These are phyloP conservation scores for Stephania japonica DNA, from an alignment of 164 flowering plant species.

Conservation along the genomic window DNA sequence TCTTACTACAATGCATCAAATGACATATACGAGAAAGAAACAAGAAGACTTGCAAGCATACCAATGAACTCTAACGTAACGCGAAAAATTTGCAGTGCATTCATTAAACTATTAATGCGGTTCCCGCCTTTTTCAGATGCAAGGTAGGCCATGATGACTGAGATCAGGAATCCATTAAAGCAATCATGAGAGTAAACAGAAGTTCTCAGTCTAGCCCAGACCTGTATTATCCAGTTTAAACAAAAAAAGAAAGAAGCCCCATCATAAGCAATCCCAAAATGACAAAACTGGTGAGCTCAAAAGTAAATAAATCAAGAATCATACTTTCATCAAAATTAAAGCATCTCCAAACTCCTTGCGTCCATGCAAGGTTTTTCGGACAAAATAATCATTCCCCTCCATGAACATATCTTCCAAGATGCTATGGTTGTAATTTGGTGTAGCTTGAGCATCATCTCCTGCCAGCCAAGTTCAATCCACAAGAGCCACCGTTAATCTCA, in stretches of 20 bases:
- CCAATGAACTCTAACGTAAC: slow-evolving; percentile 72
- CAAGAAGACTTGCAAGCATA: slow-evolving; percentile 22
- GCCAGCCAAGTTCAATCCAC: slow-evolving; percentile 11
- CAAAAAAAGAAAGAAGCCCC: background rate
- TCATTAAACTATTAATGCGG: slow-evolving; percentile 60
- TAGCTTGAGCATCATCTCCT: slow-evolving; percentile 38
- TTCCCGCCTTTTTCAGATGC: slow-evolving; percentile 39
- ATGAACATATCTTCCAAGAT: slow-evolving; percentile 88
- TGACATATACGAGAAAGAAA: background rate
- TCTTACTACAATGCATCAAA: background rate
- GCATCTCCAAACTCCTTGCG: slow-evolving; percentile 77
- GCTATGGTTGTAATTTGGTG: slow-evolving; percentile 74
- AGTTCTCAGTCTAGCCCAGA: slow-evolving; percentile 85
- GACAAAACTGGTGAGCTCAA: background rate
- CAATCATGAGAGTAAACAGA: slow-evolving; percentile 68
- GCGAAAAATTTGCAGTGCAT: slow-evolving; percentile 68
- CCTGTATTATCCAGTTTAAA: slow-evolving; percentile 36
- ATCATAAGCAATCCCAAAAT: background rate
- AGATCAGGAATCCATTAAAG: slow-evolving; percentile 72
- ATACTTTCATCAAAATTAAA: slow-evolving; percentile 69
- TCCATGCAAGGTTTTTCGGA: slow-evolving; percentile 42
- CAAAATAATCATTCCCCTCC: slow-evolving; percentile 53
- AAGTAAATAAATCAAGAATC: slow-evolving; percentile 4
- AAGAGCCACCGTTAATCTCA: background rate
- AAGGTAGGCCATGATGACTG: slow-evolving; percentile 66